Evolutionary conservation across 129 eudicot species (phyloP).

Genomic region (sunflower (Helianthus annuus)): HanXRQr2.0-SUNRISE NC_035447.2:79820629-79821128

Average conservation of each 20-base stretch:
- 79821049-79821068: too few relatives aligned
- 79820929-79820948: slow-evolving; percentile 1
- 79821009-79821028: background rate
- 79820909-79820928: background rate
- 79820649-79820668: background rate
- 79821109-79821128: background rate
- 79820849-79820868: slow-evolving; percentile 76
- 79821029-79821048: too few relatives aligned
- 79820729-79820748: background rate
- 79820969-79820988: too few relatives aligned
- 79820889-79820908: slow-evolving; percentile 17
- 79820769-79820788: background rate
- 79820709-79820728: background rate
- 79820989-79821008: background rate
- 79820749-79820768: slow-evolving; percentile 5
- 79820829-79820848: slow-evolving; percentile 89
- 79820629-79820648: background rate
- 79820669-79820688: background rate
- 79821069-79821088: too few relatives aligned
- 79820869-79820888: slow-evolving; percentile 75
- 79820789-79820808: slow-evolving; percentile 48
- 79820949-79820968: background rate
- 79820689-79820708: background rate
- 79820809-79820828: slow-evolving; percentile 78
- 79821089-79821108: too few relatives aligned